Evolutionary conservation across 306 rosid genomes (phyloP).

Genomic region (Prunus armeniaca): DNA sequence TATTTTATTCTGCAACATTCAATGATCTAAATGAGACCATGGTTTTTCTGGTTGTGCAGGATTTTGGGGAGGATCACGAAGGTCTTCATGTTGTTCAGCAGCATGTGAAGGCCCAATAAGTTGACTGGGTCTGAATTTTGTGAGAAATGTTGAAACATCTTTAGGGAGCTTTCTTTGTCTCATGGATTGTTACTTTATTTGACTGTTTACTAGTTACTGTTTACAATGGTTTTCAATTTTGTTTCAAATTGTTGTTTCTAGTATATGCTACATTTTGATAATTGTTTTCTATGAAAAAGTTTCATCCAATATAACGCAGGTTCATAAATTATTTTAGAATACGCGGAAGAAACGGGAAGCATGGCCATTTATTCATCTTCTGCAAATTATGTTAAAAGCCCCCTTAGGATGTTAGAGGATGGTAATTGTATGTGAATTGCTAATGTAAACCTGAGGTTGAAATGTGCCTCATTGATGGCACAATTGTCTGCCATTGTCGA

Average conservation of each 20-base stretch:
- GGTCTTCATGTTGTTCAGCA: conserved; percentile 49
- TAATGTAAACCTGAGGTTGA: too few species aligned
- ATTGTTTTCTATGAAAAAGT: neutral
- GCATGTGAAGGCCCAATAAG: conserved; percentile 40
- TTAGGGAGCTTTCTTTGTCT: conserved; percentile 8
- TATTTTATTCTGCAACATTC: neutral
- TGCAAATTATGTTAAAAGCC: neutral
- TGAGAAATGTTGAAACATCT: neutral
- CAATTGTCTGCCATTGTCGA: too few species aligned
- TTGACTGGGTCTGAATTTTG: neutral
- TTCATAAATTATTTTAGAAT: too few species aligned
- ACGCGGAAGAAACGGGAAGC: neutral
- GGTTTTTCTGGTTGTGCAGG: conserved; percentile 17
- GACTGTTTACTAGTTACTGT: neutral
- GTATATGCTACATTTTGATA: neutral
- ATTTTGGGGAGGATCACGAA: conserved; percentile 48
- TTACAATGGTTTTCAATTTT: neutral
- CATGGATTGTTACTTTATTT: neutral
- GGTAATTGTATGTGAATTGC: too few species aligned
- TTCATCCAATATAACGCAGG: neutral
- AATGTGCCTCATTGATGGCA: too few species aligned
- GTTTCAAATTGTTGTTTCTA: neutral
- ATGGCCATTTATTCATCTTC: neutral
- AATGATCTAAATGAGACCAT: neutral
- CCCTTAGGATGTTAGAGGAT: too few species aligned